Conservation (phyloP, 805 yeast genomes). For the Candida palmyrensis region DNA sequence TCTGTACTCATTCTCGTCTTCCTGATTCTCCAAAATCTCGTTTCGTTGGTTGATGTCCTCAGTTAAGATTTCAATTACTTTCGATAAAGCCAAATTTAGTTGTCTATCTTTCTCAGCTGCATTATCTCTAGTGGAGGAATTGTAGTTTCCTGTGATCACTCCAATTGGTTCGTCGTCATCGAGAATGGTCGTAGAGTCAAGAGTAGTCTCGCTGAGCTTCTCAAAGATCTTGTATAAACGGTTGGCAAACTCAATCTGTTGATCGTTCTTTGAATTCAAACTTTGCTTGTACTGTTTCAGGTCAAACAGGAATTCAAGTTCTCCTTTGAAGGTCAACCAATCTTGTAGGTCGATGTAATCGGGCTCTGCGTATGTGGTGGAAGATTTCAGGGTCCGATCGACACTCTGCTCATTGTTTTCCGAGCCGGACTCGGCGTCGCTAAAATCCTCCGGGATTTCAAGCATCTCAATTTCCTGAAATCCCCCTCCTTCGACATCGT, state of each 20-base stretch:
- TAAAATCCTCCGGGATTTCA: conserved; percentile 35
- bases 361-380: conserved; percentile 3
- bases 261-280: conserved; percentile 23
- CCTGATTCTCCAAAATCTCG: conserved; percentile 18
- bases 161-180: conserved; percentile 26
- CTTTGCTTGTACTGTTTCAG: conserved; percentile 34
- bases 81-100: conserved; percentile 21
- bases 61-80: conserved; percentile 23
- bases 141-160: conserved; percentile 14
- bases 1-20: conserved; percentile 16
- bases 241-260: conserved; percentile 36
- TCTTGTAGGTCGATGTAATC: conserved; percentile 39
- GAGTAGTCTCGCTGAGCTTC: conserved; percentile 8
- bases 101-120: conserved; percentile 6
- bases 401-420: conserved; percentile 5
- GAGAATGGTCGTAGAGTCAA: conserved; percentile 5
- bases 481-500: conserved; percentile 7
- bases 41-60: conserved; percentile 22
- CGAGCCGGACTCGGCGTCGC: conserved; percentile 24
- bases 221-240: conserved; percentile 50
- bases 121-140: conserved; percentile 7
- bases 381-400: background rate
- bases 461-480: conserved; percentile 40
- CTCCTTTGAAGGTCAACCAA: conserved; percentile 38
- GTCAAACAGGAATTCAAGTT: conserved; percentile 36